phyloP scores from a whole-genome alignment of 768 basidiomycete genomes.

The Trametes coccinea region DNA sequence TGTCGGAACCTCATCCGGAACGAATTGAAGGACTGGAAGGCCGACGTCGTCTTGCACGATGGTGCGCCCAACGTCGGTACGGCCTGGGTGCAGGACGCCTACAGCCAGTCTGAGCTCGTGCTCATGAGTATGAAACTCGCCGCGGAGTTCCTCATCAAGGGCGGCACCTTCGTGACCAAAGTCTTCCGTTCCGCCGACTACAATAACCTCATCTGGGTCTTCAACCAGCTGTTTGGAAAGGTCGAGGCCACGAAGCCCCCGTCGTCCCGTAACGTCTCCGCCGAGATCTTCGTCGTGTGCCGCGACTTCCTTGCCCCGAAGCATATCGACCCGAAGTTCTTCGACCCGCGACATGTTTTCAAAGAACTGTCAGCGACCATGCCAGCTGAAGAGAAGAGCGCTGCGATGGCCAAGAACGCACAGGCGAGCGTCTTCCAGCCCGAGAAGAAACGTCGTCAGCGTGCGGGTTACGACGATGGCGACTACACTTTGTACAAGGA shows the following conservation, averaged over 20 bases:
- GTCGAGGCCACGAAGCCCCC: constrained; percentile 99
- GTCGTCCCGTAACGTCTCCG: constrained; percentile 97
- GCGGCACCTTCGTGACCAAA: constrained; percentile 96
- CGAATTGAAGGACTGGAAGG: constrained; percentile 98
- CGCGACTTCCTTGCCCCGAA: constrained; percentile 93
- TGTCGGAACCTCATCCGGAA: constrained; percentile 85
- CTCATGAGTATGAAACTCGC: constrained; percentile 94
- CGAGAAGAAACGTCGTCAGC: constrained; percentile 90
- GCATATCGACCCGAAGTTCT: constrained; percentile 95
- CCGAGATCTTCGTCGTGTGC: constrained; percentile 99
- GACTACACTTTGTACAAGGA: constrained; percentile 88
- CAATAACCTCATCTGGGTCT: constrained; percentile 98
- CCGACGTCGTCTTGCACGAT: constrained; percentile 96
- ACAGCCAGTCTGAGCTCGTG: constrained; percentile 94
- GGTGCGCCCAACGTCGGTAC: constrained; percentile 99
- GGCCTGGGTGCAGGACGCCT: constrained; percentile 99
- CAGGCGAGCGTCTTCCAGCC: constrained; percentile 95
- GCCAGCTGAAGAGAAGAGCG: constrained; percentile 48
- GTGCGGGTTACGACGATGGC: constrained; percentile 95
- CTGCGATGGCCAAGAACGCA: constrained; percentile 61
- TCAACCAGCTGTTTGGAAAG: constrained; percentile 91
- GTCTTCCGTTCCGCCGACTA: constrained; percentile 98
- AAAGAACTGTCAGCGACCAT: constrained; percentile 72
- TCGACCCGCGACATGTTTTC: constrained; percentile 97
- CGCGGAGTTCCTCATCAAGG: constrained; percentile 90